Percentiles rank a stretch among this genome's conserved stretches.
Evolutionary conservation across 768 basidiomycete genomes (phyloP).

Genomic region (Pseudohyphozyma bogoriensis): DNA sequence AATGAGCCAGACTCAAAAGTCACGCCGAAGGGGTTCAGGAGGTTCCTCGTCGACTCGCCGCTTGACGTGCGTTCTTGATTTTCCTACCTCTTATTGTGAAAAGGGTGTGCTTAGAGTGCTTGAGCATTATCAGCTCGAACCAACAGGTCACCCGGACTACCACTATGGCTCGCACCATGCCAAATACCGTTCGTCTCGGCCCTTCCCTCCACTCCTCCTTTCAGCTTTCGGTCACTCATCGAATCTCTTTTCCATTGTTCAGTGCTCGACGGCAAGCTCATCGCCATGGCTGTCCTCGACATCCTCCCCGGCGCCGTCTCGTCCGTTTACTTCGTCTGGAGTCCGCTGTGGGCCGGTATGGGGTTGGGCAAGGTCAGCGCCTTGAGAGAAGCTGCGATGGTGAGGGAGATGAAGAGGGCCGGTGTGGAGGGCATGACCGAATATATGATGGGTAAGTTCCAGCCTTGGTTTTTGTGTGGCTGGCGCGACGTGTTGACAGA

Average conservation of each 20-base stretch:
- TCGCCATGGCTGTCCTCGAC: constrained; percentile 82
- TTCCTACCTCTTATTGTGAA: too few relatives aligned
- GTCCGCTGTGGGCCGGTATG: constrained; percentile 55
- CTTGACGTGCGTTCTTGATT: constrained; percentile 48
- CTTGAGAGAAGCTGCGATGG: constrained; percentile 65
- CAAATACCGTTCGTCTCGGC: too few relatives aligned
- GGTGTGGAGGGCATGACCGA: constrained; percentile 56
- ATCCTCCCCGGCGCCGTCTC: constrained; percentile 71
- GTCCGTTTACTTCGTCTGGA: constrained; percentile 87
- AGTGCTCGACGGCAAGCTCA: constrained; percentile 65
- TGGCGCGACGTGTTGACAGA: too few relatives aligned
- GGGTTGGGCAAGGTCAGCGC: constrained; percentile 84
- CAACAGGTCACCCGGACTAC: constrained; percentile 46
- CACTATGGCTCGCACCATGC: constrained; percentile 90
- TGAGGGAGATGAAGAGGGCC: constrained; percentile 59
- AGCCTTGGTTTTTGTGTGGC: neutral
- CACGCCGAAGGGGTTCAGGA: constrained; percentile 30
- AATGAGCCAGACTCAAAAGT: constrained; percentile 47
- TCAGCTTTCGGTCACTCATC: too few relatives aligned
- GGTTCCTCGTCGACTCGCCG: constrained; percentile 72
- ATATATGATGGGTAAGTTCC: constrained; percentile 68
- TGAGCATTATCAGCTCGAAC: constrained; percentile 41
- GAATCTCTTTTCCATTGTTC: too few relatives aligned
- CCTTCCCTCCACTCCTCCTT: too few relatives aligned
- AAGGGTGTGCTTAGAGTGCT: neutral